These are phyloP conservation scores for Backusella liffmaniae DNA, from an alignment of 192 early-diverging fungal genomes.

Conservation along the genomic window DNA sequence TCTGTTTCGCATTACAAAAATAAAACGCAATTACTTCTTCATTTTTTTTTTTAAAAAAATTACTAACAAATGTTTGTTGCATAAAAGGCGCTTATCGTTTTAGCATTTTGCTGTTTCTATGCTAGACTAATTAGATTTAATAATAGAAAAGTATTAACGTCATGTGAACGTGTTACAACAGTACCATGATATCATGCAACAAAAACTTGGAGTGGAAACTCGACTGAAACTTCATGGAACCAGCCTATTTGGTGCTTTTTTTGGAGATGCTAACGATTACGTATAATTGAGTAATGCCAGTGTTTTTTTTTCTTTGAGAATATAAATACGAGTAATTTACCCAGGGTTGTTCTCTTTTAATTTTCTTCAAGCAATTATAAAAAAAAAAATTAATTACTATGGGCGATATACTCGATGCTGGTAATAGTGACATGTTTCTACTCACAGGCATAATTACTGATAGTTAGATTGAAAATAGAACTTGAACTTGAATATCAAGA, in stretches of 20 bases:
- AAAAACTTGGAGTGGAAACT: not conserved
- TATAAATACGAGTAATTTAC: not conserved
- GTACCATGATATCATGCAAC: not conserved
- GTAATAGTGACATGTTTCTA: not conserved
- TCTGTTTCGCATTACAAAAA: not conserved
- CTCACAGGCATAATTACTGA: not conserved
- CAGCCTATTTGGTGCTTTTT: not conserved
- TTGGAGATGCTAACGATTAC: not conserved
- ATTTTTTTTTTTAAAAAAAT: not conserved
- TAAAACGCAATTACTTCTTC: not conserved
- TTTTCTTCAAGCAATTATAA: not conserved
- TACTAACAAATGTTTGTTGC: not conserved
- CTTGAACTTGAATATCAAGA: constrained; percentile 7
- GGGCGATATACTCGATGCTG: not conserved
- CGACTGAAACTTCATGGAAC: not conserved
- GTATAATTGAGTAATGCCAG: not conserved
- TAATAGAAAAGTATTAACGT: not conserved
- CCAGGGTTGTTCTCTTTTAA: not conserved
- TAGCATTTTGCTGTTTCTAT: not conserved
- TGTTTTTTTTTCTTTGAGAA: not conserved
- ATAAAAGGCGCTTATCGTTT: not conserved
- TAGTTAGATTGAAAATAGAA: not conserved
- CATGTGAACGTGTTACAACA: not conserved
- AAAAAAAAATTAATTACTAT: not conserved
- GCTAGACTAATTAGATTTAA: not conserved